Conservation (phyloP, 176 grass and related monocot genomes). For the Oryza meridionalis region DNA sequence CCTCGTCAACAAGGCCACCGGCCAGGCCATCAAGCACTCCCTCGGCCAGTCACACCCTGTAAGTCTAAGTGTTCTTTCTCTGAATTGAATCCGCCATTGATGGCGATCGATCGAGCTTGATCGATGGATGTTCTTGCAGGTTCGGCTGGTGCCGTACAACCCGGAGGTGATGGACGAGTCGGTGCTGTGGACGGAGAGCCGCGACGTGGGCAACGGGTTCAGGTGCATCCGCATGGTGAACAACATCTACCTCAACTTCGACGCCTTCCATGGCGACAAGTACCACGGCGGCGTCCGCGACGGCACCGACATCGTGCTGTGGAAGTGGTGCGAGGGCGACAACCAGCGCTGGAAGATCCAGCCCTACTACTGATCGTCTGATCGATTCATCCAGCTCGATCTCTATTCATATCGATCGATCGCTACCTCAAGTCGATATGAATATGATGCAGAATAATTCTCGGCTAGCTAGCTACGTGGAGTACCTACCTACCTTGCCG, state of each 20-base stretch:
- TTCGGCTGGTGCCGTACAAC: slow-evolving; percentile 61
- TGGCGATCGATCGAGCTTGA: too few relatives aligned
- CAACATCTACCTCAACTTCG: slow-evolving; percentile 81
- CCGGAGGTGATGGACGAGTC: slow-evolving; percentile 69
- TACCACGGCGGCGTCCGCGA: slow-evolving; percentile 74
- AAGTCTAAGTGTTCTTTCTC: background rate
- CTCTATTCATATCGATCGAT: too few relatives aligned
- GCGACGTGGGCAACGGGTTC: slow-evolving; percentile 67
- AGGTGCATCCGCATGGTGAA: slow-evolving; percentile 75
- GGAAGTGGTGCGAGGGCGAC: slow-evolving; percentile 70
- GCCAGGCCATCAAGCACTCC: slow-evolving; percentile 87
- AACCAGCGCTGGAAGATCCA: slow-evolving; percentile 90
- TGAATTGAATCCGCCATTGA: background rate
- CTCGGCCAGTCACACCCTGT: slow-evolving; percentile 75
- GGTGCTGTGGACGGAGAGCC: slow-evolving; percentile 78
- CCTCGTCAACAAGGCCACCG: slow-evolving; percentile 77
- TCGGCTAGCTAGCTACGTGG: too few relatives aligned
- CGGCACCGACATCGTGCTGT: slow-evolving; percentile 74
- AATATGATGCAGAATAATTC: too few relatives aligned
- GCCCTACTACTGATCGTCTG: slow-evolving; percentile 24
- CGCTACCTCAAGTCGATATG: too few relatives aligned
- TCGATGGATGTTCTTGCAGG: slow-evolving; percentile 20
- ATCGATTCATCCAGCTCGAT: background rate
- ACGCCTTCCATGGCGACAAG: slow-evolving; percentile 74
- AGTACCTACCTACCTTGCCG: too few relatives aligned